phyloP scores from a whole-genome alignment of 805 yeast genomes.

The Ogataea haglerorum region DNA sequence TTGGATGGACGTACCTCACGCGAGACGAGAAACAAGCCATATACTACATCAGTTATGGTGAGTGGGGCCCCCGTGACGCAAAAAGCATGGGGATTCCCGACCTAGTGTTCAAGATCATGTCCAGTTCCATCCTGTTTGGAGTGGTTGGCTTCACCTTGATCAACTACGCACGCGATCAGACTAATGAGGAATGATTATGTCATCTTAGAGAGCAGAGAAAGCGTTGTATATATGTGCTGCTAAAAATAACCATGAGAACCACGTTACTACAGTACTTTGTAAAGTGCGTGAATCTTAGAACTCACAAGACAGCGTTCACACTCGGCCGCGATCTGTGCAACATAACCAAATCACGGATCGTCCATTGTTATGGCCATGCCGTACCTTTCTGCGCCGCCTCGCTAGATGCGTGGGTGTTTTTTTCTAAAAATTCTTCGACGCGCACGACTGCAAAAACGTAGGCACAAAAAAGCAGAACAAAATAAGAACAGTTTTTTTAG shows the following conservation, averaged over 20 bases:
- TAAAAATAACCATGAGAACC: constrained; percentile 3
- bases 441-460: constrained; percentile 9
- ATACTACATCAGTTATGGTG: constrained; percentile 56
- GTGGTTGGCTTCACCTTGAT: constrained; percentile 34
- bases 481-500: constrained; percentile 3
- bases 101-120: constrained; percentile 31
- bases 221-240: constrained; percentile 4
- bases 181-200: constrained; percentile 1
- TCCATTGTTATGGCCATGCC: not conserved
- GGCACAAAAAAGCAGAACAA: constrained; percentile 13
- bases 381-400: constrained; percentile 1
- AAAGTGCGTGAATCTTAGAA: too few species aligned
- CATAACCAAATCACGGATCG: not conserved
- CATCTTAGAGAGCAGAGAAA: not conserved
- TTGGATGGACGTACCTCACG: constrained; percentile 39
- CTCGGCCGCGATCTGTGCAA: not conserved
- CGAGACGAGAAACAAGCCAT: constrained; percentile 56
- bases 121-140: constrained; percentile 32
- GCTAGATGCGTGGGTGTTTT: constrained; percentile 4
- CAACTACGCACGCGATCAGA: constrained; percentile 31
- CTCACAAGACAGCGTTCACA: too few species aligned
- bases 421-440: constrained; percentile 2
- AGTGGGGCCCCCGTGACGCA: constrained; percentile 57
- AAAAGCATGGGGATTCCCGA: constrained; percentile 30
- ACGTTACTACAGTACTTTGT: not conserved